These are phyloP conservation scores for Didymella glomerata DNA, from an alignment of 2,329 filamentous ascomycete species.

Conservation along the genomic window DNA sequence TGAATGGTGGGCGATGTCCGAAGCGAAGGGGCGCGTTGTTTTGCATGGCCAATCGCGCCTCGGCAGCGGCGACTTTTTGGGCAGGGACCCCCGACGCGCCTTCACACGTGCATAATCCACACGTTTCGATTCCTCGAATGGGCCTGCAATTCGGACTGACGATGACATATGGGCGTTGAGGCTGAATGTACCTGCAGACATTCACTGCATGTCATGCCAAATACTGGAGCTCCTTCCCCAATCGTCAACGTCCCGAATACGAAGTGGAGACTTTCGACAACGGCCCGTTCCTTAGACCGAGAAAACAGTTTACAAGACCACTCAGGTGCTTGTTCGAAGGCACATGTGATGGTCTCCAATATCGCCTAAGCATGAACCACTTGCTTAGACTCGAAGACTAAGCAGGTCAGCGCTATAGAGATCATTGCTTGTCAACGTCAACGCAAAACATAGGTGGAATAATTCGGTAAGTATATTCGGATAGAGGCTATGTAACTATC, in stretches of 20 bases:
- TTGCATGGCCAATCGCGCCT: constrained; percentile 22
- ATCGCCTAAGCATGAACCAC: neutral
- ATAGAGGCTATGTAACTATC: neutral
- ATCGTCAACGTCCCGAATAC: neutral
- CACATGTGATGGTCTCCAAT: neutral
- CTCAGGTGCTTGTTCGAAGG: neutral
- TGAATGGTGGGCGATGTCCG: constrained; percentile 38
- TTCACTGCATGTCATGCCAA: constrained; percentile 1
- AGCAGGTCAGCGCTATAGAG: neutral
- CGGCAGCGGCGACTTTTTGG: constrained; percentile 32
- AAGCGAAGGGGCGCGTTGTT: constrained; percentile 23
- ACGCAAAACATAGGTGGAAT: neutral
- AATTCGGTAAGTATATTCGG: neutral
- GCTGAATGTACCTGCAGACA: constrained; percentile 19
- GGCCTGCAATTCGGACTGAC: constrained; percentile 1
- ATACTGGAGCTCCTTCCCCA: constrained; percentile 4
- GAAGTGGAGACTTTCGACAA: constrained; percentile 4
- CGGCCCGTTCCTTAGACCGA: constrained; percentile 12
- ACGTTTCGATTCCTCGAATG: constrained; percentile 24
- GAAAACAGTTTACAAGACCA: neutral
- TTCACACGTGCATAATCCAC: constrained; percentile 29
- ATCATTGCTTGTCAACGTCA: neutral
- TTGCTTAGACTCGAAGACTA: neutral
- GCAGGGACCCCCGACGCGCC: constrained; percentile 25
- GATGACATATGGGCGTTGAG: neutral